These are phyloP conservation scores for Allantophomopsis lycopodina DNA, from an alignment of 2,329 filamentous ascomycete genomes.

Conservation along the genomic window DNA sequence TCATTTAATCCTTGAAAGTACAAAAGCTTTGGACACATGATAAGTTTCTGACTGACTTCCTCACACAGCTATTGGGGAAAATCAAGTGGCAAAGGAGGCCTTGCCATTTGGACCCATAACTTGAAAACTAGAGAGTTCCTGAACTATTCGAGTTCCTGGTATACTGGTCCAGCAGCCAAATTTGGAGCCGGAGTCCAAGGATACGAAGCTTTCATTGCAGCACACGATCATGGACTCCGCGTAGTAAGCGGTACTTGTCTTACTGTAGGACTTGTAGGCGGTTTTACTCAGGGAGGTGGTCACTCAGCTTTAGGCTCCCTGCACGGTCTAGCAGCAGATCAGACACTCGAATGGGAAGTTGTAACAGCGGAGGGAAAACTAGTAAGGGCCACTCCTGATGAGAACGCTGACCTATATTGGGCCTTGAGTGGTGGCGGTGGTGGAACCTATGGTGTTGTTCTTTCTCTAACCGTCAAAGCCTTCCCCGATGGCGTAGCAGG, in stretches of 20 bases:
- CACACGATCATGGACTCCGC: slow-evolving; percentile 24
- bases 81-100: slow-evolving; percentile 28
- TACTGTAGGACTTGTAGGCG: slow-evolving; percentile 43
- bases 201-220: slow-evolving; percentile 27
- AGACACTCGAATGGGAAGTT: slow-evolving; percentile 40
- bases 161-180: too few species aligned
- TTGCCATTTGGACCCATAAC: slow-evolving; percentile 19
- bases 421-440: slow-evolving; percentile 38
- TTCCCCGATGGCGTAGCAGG: slow-evolving; percentile 28
- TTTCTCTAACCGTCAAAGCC: slow-evolving; percentile 37
- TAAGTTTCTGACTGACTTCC: not conserved
- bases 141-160: too few species aligned
- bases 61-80: slow-evolving; percentile 26
- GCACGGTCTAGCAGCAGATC: slow-evolving; percentile 46
- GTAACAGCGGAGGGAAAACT: slow-evolving; percentile 34
- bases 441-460: slow-evolving; percentile 42
- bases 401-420: slow-evolving; percentile 40
- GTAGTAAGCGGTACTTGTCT: slow-evolving; percentile 35
- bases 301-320: slow-evolving; percentile 35
- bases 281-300: slow-evolving; percentile 46
- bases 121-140: too few species aligned
- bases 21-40: not conserved
- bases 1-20: not conserved
- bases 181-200: slow-evolving; percentile 32
- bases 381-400: slow-evolving; percentile 28